Percentiles rank a stretch among this genome's conserved stretches.
Evolutionary conservation across 2,329 filamentous ascomycete genomes (phyloP).

Genomic region (Drechmeria coniospora): DNA sequence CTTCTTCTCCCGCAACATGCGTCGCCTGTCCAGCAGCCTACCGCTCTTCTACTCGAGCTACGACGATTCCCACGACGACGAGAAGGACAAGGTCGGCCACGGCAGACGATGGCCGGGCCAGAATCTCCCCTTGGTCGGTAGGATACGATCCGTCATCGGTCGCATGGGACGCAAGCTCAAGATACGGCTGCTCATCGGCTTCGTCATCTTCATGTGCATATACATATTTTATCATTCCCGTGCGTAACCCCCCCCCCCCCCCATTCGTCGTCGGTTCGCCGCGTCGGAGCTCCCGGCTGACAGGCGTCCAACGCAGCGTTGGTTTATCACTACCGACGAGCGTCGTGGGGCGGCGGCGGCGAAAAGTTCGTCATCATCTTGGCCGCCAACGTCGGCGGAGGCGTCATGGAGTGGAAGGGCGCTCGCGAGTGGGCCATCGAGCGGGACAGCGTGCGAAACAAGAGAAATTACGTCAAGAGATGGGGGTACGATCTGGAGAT

Average conservation of each 20-base stretch:
- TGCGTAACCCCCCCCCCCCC: slow-evolving; percentile 16
- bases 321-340: slow-evolving; percentile 52
- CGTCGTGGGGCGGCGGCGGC: slow-evolving; percentile 62
- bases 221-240: slow-evolving; percentile 57
- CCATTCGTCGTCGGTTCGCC: neutral
- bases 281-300: neutral
- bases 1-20: slow-evolving; percentile 76
- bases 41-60: slow-evolving; percentile 51
- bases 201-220: slow-evolving; percentile 44
- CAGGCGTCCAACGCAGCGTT: slow-evolving; percentile 22
- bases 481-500: slow-evolving; percentile 97
- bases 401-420: slow-evolving; percentile 98
- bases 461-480: slow-evolving; percentile 67
- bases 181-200: slow-evolving; percentile 41
- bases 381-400: slow-evolving; percentile 84
- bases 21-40: slow-evolving; percentile 63
- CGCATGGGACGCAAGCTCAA: slow-evolving; percentile 51
- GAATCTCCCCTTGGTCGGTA: slow-evolving; percentile 30
- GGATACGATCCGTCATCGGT: slow-evolving; percentile 27
- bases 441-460: slow-evolving; percentile 88
- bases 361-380: slow-evolving; percentile 88
- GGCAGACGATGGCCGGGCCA: slow-evolving; percentile 32
- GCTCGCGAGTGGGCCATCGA: slow-evolving; percentile 97
- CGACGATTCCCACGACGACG: slow-evolving; percentile 40
- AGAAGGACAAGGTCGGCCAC: slow-evolving; percentile 62